Conservation (phyloP, 192 early-diverging fungal genomes). For the Backusella tarrabulga region DNA sequence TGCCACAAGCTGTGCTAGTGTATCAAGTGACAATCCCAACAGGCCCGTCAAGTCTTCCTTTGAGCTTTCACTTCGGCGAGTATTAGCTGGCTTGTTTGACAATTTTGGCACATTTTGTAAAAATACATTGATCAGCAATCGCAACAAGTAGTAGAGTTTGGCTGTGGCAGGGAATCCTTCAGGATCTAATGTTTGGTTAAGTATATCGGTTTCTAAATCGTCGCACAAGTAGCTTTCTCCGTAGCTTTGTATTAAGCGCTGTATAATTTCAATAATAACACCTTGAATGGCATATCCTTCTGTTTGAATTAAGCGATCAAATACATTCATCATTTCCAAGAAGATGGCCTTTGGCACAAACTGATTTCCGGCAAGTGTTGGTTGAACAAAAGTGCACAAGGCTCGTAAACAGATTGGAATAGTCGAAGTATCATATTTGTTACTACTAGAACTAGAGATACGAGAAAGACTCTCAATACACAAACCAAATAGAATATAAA, state of each 20-base stretch:
- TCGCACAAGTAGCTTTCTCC: conserved; percentile 33
- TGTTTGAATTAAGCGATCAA: conserved; percentile 71
- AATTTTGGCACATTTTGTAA: conserved; percentile 43
- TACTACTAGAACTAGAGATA: conserved; percentile 37
- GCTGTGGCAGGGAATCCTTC: conserved; percentile 37
- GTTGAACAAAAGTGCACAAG: conserved; percentile 53
- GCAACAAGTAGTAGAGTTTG: conserved; percentile 41
- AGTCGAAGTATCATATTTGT: conserved; percentile 33
- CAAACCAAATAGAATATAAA: conserved; percentile 70
- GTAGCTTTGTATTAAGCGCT: conserved; percentile 46
- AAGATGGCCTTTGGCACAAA: conserved; percentile 54
- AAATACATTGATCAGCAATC: conserved; percentile 44
- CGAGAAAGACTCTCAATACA: conserved; percentile 60
- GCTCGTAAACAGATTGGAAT: conserved; percentile 53
- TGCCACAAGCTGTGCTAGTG: conserved; percentile 41
- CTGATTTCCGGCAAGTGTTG: conserved; percentile 29
- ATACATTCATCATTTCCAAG: conserved; percentile 66
- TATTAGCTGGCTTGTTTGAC: conserved; percentile 17
- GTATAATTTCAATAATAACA: conserved; percentile 50
- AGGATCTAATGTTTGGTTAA: conserved; percentile 30
- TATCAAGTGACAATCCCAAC: conserved; percentile 41
- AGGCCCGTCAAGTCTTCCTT: conserved; percentile 23
- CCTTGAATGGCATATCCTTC: conserved; percentile 60
- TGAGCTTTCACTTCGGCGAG: background rate
- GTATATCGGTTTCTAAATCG: conserved; percentile 31